Conservation (phyloP, 768 basidiomycete genomes). For the Boletales sp. region DNA sequence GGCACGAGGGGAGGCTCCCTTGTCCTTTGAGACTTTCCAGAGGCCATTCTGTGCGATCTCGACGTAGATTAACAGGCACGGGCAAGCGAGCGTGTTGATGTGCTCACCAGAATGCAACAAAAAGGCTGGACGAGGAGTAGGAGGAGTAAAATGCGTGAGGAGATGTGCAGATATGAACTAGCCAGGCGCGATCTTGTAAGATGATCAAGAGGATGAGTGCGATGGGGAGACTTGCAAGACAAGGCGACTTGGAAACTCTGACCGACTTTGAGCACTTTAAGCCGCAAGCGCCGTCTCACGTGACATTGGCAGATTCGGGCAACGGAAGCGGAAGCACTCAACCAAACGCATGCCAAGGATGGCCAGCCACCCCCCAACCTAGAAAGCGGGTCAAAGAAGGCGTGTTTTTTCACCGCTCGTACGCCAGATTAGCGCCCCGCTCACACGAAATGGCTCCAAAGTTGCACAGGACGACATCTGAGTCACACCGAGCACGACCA, state of each 20-base stretch:
- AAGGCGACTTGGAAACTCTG: constrained; percentile 14
- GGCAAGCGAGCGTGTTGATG: neutral
- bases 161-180: neutral
- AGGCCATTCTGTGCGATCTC: constrained; percentile 24
- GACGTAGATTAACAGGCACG: constrained; percentile 15
- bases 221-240: constrained; percentile 18
- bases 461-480: too few relatives aligned
- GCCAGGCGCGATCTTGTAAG: constrained; percentile 14
- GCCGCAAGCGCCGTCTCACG: constrained; percentile 30
- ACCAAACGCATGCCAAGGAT: too few relatives aligned
- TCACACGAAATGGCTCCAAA: too few relatives aligned
- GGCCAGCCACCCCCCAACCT: too few relatives aligned
- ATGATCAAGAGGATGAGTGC: constrained; percentile 18
- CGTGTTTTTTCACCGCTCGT: too few relatives aligned
- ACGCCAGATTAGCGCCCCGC: too few relatives aligned
- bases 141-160: neutral
- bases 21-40: constrained; percentile 27
- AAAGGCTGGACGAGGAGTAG: neutral
- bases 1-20: constrained; percentile 15
- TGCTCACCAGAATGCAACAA: constrained; percentile 15
- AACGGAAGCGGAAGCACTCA: constrained; percentile 12
- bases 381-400: too few relatives aligned
- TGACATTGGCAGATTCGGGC: constrained; percentile 14
- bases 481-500: too few relatives aligned
- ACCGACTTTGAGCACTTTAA: constrained; percentile 30